Base-by-base conservation (phyloP, 257 asterid species). In the Solanum medicagineum region DNA sequence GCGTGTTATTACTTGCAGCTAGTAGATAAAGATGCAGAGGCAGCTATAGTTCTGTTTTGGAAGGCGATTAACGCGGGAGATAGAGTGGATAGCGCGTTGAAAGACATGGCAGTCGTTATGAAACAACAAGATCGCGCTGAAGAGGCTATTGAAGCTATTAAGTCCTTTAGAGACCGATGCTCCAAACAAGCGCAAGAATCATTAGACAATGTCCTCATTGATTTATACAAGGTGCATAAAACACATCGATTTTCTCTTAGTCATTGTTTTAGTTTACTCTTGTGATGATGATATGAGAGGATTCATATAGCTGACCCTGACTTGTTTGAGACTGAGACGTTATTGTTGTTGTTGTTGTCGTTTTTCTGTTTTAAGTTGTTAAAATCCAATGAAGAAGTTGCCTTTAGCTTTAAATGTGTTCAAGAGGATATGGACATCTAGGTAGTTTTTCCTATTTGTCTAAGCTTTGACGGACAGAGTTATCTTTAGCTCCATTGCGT, bases 21-120 rank as follows among this genome's bases (percentile, higher is more conserved):
- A 85, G 93, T 95, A 57, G 94, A 93, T 89, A 95, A 92, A 86
- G 97, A 95, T 84, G 90, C 93, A 14, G 97, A 92, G 85, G 87
- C 95, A 26, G 97, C 98, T 56, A 87, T 94, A 16, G 91, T 90
- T 57, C 90, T 90, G 44, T 95, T 95, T 80, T 93, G 98, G 99
- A 91, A 90, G 90, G 98, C 99, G 3, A 92, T 95, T 59, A 94
- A 94, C 83, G 91, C 86, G 1, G 97, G 99, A 60, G 99, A 94
- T 87, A 89, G 97, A 89, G 98, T 94, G 8, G 98, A 94, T 51
- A 95, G 99, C 83, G 99, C 99, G 1, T 94, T 95, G 53, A 95
- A 95, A 89, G 99, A 95, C 88, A 92, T 95, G 99, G 99, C 93
- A 53, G 95, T 95, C 75, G 98, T 95, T 51, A 92, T 95, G 99